Percentiles rank a stretch among this genome's conserved stretches.
phyloP scores from a whole-genome alignment of 371 early-diverging fungal species.

The Mortierella sp. region DNA sequence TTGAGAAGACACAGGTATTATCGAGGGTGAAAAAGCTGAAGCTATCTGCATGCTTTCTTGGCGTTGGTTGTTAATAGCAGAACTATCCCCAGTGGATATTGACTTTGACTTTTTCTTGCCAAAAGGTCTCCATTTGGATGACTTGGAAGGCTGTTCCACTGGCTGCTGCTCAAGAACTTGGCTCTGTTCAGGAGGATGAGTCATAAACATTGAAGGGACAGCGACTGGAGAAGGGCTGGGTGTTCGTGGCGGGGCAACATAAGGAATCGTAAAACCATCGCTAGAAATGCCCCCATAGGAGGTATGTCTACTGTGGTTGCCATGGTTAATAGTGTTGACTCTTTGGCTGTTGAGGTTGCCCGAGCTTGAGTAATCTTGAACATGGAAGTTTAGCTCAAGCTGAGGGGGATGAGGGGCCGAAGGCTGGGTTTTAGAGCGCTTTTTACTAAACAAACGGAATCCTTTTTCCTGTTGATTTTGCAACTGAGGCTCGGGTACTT shows the following conservation, averaged over 20 bases:
- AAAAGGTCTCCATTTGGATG: constrained; percentile 51
- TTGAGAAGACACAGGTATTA: neutral
- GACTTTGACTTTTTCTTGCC: constrained; percentile 57
- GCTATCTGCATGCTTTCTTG: constrained; percentile 3
- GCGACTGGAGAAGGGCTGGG: constrained; percentile 19
- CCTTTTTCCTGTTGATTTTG: constrained; percentile 15
- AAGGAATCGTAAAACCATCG: constrained; percentile 8
- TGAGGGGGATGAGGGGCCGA: constrained; percentile 37
- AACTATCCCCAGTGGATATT: constrained; percentile 20
- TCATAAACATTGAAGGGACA: constrained; percentile 35
- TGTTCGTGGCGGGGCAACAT: constrained; percentile 10
- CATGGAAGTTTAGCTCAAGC: constrained; percentile 10
- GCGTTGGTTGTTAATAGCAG: neutral
- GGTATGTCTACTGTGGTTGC: neutral
- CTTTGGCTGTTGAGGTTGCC: neutral
- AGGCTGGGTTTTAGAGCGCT: constrained; percentile 52
- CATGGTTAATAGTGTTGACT: neutral
- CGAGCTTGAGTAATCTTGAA: neutral
- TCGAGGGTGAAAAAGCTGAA: neutral
- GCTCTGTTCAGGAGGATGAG: neutral
- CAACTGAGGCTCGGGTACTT: constrained; percentile 5
- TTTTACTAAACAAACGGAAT: constrained; percentile 46
- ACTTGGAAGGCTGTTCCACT: constrained; percentile 20
- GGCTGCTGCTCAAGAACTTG: neutral
- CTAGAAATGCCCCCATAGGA: neutral